A percentile compares a stretch with the other conserved stretches of the same genome.
Conservation (phyloP, 805 yeast species). For the Brettanomyces anomalus region DNA sequence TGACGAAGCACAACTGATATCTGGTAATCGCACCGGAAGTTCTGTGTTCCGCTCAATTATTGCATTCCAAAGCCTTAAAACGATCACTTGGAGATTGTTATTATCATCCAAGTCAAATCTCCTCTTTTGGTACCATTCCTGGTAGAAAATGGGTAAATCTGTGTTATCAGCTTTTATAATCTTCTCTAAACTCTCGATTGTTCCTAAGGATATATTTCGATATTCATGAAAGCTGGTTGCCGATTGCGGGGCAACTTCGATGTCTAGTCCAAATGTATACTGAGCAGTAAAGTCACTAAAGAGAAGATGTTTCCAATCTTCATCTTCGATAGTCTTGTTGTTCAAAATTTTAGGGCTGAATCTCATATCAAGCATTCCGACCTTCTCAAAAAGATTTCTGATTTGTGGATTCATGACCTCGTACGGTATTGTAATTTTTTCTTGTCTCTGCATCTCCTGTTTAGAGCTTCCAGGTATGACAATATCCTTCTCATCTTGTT, state of each 20-base stretch:
- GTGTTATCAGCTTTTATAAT: slow-evolving; percentile 3
- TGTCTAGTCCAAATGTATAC: slow-evolving; percentile 11
- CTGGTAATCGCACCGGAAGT: slow-evolving; percentile 12
- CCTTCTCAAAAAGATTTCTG: not conserved
- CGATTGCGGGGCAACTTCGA: slow-evolving; percentile 23
- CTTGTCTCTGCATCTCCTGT: slow-evolving; percentile 5
- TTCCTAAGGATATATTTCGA: slow-evolving; percentile 8
- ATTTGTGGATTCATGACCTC: not conserved
- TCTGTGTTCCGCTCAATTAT: slow-evolving; percentile 4
- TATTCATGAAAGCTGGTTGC: slow-evolving; percentile 17
- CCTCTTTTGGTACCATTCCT: slow-evolving; percentile 21
- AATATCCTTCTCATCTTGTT: slow-evolving; percentile 8
- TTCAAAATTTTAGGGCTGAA: not conserved
- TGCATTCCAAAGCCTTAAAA: slow-evolving; percentile 13
- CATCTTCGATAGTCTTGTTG: not conserved
- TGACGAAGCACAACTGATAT: slow-evolving; percentile 8
- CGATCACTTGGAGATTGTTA: slow-evolving; percentile 1
- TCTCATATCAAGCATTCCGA: slow-evolving; percentile 1
- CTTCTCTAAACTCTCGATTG: slow-evolving; percentile 6
- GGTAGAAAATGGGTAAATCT: slow-evolving; percentile 13
- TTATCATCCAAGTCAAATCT: slow-evolving; percentile 6
- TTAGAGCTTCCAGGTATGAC: slow-evolving; percentile 12
- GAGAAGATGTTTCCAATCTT: slow-evolving; percentile 8
- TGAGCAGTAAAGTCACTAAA: slow-evolving; percentile 12
- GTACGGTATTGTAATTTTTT: slow-evolving; percentile 5